A percentile compares a stretch with the other conserved stretches of the same genome.
Conservation (phyloP, 495 filamentous ascomycete species). For the Penicillium parvum region DNA sequence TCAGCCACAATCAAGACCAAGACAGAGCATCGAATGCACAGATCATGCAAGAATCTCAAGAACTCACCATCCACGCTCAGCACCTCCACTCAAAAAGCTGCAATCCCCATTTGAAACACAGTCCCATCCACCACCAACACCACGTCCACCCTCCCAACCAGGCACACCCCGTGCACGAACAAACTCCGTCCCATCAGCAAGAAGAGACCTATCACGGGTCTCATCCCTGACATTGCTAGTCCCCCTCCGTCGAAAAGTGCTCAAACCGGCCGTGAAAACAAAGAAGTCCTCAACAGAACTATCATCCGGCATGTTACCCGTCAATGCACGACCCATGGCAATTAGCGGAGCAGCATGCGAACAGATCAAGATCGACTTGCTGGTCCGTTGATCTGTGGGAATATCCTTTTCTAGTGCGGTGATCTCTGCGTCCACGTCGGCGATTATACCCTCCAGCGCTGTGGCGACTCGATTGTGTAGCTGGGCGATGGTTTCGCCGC, state of each 20-base stretch:
- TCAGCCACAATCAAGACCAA: conserved; percentile 1
- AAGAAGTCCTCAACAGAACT: conserved; percentile 69
- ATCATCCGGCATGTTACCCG: conserved; percentile 67
- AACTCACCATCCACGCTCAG: conserved; percentile 88
- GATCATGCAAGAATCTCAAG: neutral
- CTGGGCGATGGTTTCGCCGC: conserved; percentile 71
- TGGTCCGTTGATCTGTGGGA: conserved; percentile 20
- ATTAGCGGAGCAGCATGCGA: conserved; percentile 91
- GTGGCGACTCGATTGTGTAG: conserved; percentile 78
- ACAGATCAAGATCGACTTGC: conserved; percentile 69
- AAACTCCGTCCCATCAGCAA: conserved; percentile 30
- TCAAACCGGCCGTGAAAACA: conserved; percentile 81
- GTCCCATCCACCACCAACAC: conserved; percentile 76
- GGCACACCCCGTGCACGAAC: conserved; percentile 32
- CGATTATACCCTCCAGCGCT: conserved; percentile 65
- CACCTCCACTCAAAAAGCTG: conserved; percentile 68
- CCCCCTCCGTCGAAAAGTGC: conserved; percentile 47
- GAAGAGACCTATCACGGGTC: conserved; percentile 14
- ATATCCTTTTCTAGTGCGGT: conserved; percentile 23
- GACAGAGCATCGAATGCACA: conserved; percentile 11
- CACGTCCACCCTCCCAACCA: conserved; percentile 59
- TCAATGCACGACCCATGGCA: conserved; percentile 74
- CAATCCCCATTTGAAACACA: conserved; percentile 79
- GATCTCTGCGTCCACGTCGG: conserved; percentile 59
- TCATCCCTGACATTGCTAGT: conserved; percentile 22